Conservation (phyloP, 148 eudicot genomes). For the Diospyros kaki region DNA sequence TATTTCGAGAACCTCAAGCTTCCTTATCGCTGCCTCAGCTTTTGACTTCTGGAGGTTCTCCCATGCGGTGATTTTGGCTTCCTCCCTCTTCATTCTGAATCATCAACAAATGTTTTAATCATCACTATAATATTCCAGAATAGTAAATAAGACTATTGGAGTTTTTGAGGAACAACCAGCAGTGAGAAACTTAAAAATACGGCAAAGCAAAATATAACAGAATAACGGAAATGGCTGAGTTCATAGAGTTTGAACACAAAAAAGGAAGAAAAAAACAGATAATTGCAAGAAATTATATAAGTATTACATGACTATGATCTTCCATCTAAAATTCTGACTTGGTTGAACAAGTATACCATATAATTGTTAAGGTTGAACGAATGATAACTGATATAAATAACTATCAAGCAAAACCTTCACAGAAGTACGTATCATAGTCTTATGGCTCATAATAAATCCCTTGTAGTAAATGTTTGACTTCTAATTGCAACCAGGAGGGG, state of each 20-base stretch:
- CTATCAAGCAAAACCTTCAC: neutral
- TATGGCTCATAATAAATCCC: neutral
- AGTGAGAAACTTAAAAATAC: neutral
- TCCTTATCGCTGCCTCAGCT: constrained; percentile 91
- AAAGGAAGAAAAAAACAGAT: neutral
- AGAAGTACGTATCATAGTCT: neutral
- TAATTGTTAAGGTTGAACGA: neutral
- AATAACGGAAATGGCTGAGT: neutral
- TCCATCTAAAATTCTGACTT: neutral
- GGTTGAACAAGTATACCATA: neutral
- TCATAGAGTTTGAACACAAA: neutral
- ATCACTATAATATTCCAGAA: neutral
- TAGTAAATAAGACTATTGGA: too few species aligned
- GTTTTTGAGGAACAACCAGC: neutral
- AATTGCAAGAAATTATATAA: neutral
- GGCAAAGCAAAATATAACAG: neutral
- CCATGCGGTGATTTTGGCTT: constrained; percentile 92
- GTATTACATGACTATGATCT: neutral
- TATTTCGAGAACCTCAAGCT: constrained; percentile 66
- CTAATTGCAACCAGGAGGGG: too few species aligned
- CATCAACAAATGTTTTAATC: neutral
- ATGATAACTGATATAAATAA: neutral
- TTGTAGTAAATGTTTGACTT: neutral
- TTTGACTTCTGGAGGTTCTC: constrained; percentile 96
- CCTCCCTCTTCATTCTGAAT: constrained; percentile 69